Evolutionary conservation across 2,329 filamentous ascomycete genomes (phyloP), one percentile per base, ranked within the genome.

Genomic region (Pseudogymnoascus sp.): DNA sequence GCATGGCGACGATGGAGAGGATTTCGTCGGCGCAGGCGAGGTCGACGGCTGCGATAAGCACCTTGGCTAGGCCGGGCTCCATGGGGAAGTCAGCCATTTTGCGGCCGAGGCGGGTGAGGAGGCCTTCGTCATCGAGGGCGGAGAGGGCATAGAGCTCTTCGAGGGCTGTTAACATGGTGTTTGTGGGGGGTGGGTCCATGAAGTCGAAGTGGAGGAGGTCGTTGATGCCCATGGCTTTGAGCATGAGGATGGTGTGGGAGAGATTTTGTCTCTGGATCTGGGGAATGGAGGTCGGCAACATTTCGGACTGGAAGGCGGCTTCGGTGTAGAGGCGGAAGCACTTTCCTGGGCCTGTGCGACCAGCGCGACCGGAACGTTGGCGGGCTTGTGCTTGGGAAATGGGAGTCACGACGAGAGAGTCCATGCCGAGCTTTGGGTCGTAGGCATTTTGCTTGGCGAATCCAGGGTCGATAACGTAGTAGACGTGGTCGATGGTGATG

Each of bases 51-150:
- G 87, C 88, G 65, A 99, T 95, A 1, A 99, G 82, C 0, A 91
- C 87, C 74, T 97, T 99, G 61, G 92, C 90, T 0, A 97, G 81
- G 0, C 91, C 86, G 0, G 94, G 94, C 63, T 97, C 92, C 91
- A 97, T 97, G 0, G 94, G 94, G 74, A 97, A 97, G 71, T 99
- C 93, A 9, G 94, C 92, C 93, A 99, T 97, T 74, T 97, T 96
- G 51, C 94, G 86, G 6, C 94, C 94, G 1, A 96, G 82, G 5
- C 94, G 86, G 0, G 94, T 99, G 2, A 99, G 79, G 0, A 99
- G 81, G 12, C 94, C 94, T 81, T 99, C 94, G 69, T 99, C 93
- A 66, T 99, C 94, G 0, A 99, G 81, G 0, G 93, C 93, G 3
- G 89, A 91, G 9, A 99, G 79, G 0, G 92, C 91, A 71, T 99